Evolutionary conservation across 192 early-diverging fungal species (phyloP).

Genomic region (Helicostylum pulchrum): DNA sequence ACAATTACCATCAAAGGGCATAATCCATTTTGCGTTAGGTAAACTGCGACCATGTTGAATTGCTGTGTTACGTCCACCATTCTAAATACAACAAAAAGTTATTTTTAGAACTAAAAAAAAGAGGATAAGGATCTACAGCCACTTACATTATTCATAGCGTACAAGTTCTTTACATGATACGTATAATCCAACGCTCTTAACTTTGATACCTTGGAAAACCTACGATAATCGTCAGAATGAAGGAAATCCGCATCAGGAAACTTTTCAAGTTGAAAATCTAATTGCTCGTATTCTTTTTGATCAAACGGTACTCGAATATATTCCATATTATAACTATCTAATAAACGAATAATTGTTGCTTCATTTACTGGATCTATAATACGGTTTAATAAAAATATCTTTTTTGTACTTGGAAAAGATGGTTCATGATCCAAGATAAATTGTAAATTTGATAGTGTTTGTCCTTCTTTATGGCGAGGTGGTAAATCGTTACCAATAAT

Average conservation of each 20-base stretch:
- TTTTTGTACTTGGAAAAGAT: constrained; percentile 51
- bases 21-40: constrained; percentile 53
- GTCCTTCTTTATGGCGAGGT: constrained; percentile 58
- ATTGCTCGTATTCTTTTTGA: constrained; percentile 48
- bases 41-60: constrained; percentile 48
- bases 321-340: constrained; percentile 48
- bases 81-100: constrained; percentile 38
- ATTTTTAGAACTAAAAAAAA: constrained; percentile 2
- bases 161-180: constrained; percentile 62
- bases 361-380: constrained; percentile 58
- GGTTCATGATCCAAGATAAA: constrained; percentile 62
- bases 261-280: constrained; percentile 58
- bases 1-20: constrained; percentile 65
- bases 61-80: constrained; percentile 58
- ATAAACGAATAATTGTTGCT: constrained; percentile 47
- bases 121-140: not conserved
- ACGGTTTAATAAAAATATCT: constrained; percentile 60
- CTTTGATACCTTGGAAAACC: constrained; percentile 56
- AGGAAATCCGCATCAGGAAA: constrained; percentile 63
- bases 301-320: constrained; percentile 57
- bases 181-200: constrained; percentile 57
- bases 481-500: constrained; percentile 64
- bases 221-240: constrained; percentile 56
- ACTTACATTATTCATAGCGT: constrained; percentile 68
- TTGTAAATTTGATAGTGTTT: constrained; percentile 55